phyloP scores from a whole-genome alignment of 2,329 filamentous ascomycete genomes.

The Colletotrichum cereale region DNA sequence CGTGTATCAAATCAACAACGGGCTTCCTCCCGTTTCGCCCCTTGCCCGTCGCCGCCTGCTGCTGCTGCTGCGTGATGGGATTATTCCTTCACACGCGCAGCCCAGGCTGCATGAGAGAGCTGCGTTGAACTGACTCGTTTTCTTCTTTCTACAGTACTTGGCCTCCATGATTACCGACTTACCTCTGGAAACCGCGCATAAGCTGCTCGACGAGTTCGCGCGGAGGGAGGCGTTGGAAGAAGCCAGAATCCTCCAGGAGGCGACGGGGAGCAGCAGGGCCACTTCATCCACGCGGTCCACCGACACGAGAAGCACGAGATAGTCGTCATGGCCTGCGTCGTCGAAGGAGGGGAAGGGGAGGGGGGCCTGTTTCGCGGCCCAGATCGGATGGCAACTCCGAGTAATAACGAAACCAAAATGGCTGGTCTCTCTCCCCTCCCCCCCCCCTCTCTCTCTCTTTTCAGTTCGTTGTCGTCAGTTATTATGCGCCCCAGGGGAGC shows the following conservation, averaged over 20 bases:
- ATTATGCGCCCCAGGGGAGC: not conserved
- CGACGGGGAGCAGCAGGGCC: constrained; percentile 34
- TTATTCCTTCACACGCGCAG: not conserved
- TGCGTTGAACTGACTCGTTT: constrained; percentile 12
- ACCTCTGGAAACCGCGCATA: constrained; percentile 43
- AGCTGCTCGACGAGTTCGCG: constrained; percentile 43
- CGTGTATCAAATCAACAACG: not conserved
- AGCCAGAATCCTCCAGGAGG: constrained; percentile 39
- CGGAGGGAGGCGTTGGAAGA: constrained; percentile 40
- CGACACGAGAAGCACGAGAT: constrained; percentile 16
- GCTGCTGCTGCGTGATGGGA: not conserved
- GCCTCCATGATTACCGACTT: constrained; percentile 42
- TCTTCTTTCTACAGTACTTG: constrained; percentile 31
- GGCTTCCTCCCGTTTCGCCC: not conserved
- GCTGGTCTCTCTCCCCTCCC: not conserved
- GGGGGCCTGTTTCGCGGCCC: not conserved
- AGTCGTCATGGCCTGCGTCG: not conserved
- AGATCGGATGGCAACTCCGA: not conserved
- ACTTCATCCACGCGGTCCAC: constrained; percentile 40
- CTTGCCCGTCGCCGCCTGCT: not conserved
- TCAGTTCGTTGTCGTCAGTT: not conserved
- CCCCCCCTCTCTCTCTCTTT: too few relatives aligned
- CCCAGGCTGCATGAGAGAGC: not conserved
- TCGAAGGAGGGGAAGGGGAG: too few relatives aligned
- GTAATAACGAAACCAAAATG: not conserved